A percentile compares a stretch with the other conserved stretches of the same genome.
Evolutionary conservation across 1,139 yeast species (phyloP).

Genomic region (Blastobotrys persicus): DNA sequence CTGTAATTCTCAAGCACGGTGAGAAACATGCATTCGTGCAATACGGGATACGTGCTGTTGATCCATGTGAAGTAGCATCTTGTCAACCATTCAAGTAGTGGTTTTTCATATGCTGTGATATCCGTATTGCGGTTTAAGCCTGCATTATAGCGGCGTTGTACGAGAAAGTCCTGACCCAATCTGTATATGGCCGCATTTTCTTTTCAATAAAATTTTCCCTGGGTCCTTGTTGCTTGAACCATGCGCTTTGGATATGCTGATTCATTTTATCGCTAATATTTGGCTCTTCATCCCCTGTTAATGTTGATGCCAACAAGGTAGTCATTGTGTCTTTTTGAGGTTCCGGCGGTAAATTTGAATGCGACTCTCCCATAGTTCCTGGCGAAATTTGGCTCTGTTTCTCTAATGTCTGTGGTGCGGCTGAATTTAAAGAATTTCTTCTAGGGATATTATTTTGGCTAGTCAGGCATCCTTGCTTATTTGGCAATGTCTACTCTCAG

Average conservation of each 20-base stretch:
- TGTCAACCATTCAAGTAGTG: conserved; percentile 5
- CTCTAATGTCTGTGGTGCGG: neutral
- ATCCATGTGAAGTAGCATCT: conserved; percentile 15
- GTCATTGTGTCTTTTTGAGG: neutral
- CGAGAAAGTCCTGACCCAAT: conserved; percentile 12
- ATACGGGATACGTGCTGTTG: conserved; percentile 13
- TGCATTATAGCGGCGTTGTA: conserved; percentile 4
- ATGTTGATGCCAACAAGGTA: conserved; percentile 5
- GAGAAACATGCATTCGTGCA: conserved; percentile 12
- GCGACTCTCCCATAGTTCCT: too few relatives aligned
- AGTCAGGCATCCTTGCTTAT: too few relatives aligned
- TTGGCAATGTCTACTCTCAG: too few relatives aligned
- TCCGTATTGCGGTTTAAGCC: conserved; percentile 5
- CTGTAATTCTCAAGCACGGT: conserved; percentile 6
- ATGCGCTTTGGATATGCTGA: too few relatives aligned
- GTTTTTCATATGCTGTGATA: conserved; percentile 8
- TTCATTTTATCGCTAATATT: too few relatives aligned
- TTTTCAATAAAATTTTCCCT: conserved; percentile 10
- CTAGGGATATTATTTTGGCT: too few relatives aligned
- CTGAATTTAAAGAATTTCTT: too few relatives aligned
- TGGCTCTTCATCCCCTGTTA: too few relatives aligned
- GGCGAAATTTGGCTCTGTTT: neutral
- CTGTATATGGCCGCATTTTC: conserved; percentile 9
- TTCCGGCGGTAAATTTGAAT: neutral
- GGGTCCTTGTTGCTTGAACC: neutral